Percentiles rank a stretch among this genome's conserved stretches.
Evolutionary conservation across 805 yeast genomes (phyloP).

Genomic region (Clavispora santaluciae): DNA sequence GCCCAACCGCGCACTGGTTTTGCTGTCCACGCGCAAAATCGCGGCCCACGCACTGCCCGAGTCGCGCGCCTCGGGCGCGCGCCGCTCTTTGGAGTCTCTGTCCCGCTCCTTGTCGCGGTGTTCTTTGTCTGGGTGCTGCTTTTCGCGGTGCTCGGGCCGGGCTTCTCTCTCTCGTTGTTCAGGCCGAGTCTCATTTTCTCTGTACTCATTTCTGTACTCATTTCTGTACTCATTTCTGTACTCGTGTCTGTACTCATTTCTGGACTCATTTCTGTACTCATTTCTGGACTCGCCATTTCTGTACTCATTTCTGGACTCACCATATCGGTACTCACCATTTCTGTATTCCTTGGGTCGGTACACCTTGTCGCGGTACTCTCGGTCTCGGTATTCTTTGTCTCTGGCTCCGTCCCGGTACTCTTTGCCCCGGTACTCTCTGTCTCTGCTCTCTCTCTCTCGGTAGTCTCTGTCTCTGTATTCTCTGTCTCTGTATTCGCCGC

Average conservation of each 20-base stretch:
- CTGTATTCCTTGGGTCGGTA: neutral
- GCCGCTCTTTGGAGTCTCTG: neutral
- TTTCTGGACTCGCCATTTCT: neutral
- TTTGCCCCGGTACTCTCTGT: conserved; percentile 2
- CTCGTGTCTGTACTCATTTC: no score
- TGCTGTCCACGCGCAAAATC: conserved; percentile 24
- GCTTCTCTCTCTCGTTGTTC: neutral
- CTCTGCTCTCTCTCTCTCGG: conserved; percentile 2
- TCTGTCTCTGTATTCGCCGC: neutral
- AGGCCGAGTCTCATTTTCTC: neutral
- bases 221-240: neutral
- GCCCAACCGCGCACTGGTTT: conserved; percentile 21
- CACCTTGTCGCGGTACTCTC: neutral
- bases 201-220: neutral
- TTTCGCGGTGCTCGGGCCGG: conserved; percentile 1
- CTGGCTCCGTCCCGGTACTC: conserved; percentile 1
- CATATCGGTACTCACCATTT: conserved; percentile 1
- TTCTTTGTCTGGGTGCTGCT: neutral
- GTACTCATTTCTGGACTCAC: conserved; percentile 1
- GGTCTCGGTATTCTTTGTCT: neutral
- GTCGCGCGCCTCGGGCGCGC: conserved; percentile 1
- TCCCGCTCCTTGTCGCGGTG: neutral
- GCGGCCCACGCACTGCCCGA: conserved; percentile 29
- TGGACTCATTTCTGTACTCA: no score
- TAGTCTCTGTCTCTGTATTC: neutral